Conservation (phyloP, 805 yeast species). For the Wickerhamomyces sydowiorum region DNA sequence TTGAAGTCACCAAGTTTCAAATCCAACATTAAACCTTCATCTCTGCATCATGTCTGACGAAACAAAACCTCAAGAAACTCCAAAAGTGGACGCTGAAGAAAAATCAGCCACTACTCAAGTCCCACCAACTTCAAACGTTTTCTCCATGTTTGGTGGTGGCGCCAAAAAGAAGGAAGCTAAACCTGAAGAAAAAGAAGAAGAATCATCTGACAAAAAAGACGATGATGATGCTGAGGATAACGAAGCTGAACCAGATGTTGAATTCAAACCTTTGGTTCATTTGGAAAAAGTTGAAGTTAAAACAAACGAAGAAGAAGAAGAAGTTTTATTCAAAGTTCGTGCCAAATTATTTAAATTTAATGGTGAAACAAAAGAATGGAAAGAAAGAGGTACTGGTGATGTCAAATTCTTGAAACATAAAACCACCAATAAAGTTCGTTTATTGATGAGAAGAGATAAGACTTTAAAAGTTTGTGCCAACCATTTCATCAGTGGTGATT, state of each 20-base stretch:
- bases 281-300: constrained; percentile 94
- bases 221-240: constrained; percentile 30
- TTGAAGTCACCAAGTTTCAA: too few species aligned
- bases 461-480: constrained; percentile 97
- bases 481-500: constrained; percentile 81
- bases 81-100: constrained; percentile 8
- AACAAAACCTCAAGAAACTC: constrained; percentile 19
- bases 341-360: constrained; percentile 93
- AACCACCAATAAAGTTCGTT: constrained; percentile 72
- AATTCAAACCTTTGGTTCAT: constrained; percentile 93
- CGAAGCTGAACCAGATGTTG: constrained; percentile 52
- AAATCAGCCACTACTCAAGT: constrained; percentile 32
- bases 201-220: constrained; percentile 14
- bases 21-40: too few species aligned
- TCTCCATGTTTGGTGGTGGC: constrained; percentile 94
- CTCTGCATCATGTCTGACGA: constrained; percentile 23
- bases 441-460: constrained; percentile 98
- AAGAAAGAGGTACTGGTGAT: constrained; percentile 99
- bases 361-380: constrained; percentile 88
- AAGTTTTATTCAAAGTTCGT: constrained; percentile 75
- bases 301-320: constrained; percentile 91
- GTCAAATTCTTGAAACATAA: constrained; percentile 93
- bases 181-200: constrained; percentile 30
- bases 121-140: constrained; percentile 78
- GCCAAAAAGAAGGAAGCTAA: constrained; percentile 55